Base-by-base conservation (phyloP, 345 rosid species). In the Eucalyptus sp. region DNA sequence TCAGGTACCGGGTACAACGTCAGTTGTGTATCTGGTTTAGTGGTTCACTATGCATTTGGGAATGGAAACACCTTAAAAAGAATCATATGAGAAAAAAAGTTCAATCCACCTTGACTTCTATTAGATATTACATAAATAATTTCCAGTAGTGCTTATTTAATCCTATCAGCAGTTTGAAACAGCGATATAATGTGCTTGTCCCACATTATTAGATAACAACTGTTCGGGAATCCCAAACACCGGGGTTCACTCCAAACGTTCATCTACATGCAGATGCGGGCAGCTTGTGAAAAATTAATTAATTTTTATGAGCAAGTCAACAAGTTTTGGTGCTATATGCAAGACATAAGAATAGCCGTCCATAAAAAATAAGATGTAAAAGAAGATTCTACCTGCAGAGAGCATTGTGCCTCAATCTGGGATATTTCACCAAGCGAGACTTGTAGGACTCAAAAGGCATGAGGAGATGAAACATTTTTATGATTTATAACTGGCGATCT, bases 51-150 rank as follows among this genome's bases (percentile, higher is more conserved):
- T 68, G 24, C 11, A 5, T 31, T 31, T 3, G 5, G 80, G 80
- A 68, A 17, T 68, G 80, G 16, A 68, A 66, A 8, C 43, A 68
- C 2, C 24, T 31, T 7, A 13, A 33, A 31, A 68, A 3, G 43
- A 43, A 4, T 11, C 71, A 62, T 13, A 62, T 1, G 29, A 33
- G 10, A 66, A 8, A 31, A 8, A 31, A 24, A 16, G n/a, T n/a
- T 68, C 80, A 16, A 68, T 24, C 20, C 0, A 66, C 41, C 20
- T 8, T 31, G 41, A 66, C 11, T 66, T 66, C 41, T 4, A 20
- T 22, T 15, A 0, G 11, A n/a, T n/a, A 10, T 66, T 9, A 3
- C 68, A 60, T 14, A n/a, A 0, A 4, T 13, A 62, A 62, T 7
- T 64, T 64, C 37, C 10, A 64, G 0, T 11, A 16, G 8, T 0